Evolutionary conservation across 164 flowering plant species (phyloP).

Genomic region (Magnolia sinica): DNA sequence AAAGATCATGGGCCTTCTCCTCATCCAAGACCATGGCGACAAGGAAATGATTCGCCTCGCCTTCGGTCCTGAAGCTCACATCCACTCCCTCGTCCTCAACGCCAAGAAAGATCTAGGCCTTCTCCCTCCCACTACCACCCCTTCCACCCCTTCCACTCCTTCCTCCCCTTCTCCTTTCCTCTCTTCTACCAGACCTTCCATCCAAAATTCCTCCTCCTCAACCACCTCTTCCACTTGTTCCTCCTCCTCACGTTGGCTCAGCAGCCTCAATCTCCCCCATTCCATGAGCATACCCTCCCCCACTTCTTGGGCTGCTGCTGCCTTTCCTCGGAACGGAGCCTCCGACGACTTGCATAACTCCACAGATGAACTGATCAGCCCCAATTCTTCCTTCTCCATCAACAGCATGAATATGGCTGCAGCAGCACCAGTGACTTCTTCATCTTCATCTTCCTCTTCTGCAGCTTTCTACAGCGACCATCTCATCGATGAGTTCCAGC

Average conservation of each 20-base stretch:
- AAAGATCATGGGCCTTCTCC: conserved; percentile 79
- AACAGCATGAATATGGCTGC: conserved; percentile 24
- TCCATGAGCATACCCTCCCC: conserved; percentile 23
- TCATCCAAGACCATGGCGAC: conserved; percentile 89
- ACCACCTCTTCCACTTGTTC: conserved; percentile 21
- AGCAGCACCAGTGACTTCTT: neutral
- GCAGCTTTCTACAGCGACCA: conserved; percentile 18
- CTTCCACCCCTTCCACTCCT: conserved; percentile 55
- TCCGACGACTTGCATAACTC: conserved; percentile 23
- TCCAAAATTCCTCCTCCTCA: conserved; percentile 18
- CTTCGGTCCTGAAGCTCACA: conserved; percentile 72
- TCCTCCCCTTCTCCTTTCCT: conserved; percentile 39
- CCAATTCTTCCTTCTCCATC: conserved; percentile 38
- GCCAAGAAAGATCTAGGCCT: conserved; percentile 60
- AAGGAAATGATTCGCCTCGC: conserved; percentile 93
- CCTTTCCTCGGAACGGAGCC: conserved; percentile 1
- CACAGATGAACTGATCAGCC: conserved; percentile 37
- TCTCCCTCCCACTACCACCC: conserved; percentile 22
- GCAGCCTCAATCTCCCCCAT: conserved; percentile 28
- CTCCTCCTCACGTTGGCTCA: conserved; percentile 22
- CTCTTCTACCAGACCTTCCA: conserved; percentile 24
- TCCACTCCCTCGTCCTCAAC: conserved; percentile 64
- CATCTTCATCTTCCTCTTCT: conserved; percentile 15
- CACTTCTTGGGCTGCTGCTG: conserved; percentile 33
- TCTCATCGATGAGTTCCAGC: conserved; percentile 40